These are phyloP conservation scores for Mycena vitilis DNA, from an alignment of 768 basidiomycete genomes.

Conservation along the genomic window DNA sequence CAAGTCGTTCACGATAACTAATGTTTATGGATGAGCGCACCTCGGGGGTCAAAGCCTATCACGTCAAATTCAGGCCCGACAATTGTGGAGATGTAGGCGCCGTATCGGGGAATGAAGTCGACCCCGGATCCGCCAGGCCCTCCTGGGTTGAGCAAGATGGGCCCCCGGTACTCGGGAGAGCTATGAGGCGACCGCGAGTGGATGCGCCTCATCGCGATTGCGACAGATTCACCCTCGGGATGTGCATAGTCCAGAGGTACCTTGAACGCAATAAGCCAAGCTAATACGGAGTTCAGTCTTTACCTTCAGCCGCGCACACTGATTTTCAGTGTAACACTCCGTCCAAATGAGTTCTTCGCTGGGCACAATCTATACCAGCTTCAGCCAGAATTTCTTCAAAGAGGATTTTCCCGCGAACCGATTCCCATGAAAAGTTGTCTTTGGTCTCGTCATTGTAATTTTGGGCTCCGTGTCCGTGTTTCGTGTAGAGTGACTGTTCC, in stretches of 20 bases:
- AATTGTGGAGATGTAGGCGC: slow-evolving; percentile 14
- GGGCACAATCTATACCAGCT: slow-evolving; percentile 3
- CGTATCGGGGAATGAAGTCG: neutral
- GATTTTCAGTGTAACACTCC: slow-evolving; percentile 17
- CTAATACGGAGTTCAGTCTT: neutral
- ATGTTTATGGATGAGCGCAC: slow-evolving; percentile 11
- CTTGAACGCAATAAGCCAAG: neutral
- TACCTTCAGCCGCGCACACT: slow-evolving; percentile 28
- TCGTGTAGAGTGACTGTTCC: neutral
- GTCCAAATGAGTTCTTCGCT: slow-evolving; percentile 21
- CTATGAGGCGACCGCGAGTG: slow-evolving; percentile 27
- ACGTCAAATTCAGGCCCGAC: slow-evolving; percentile 38
- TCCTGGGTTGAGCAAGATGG: slow-evolving; percentile 38
- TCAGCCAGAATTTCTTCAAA: too few relatives aligned
- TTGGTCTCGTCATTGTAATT: neutral
- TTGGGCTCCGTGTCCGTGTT: neutral
- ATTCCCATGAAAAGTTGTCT: slow-evolving; percentile 24
- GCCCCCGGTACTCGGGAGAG: slow-evolving; percentile 33
- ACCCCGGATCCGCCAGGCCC: slow-evolving; percentile 39
- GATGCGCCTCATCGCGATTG: slow-evolving; percentile 33
- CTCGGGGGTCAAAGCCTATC: slow-evolving; percentile 40
- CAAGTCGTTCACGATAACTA: neutral
- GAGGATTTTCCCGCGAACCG: neutral
- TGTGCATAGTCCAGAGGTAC: slow-evolving; percentile 37
- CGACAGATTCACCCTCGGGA: slow-evolving; percentile 25